Evolutionary conservation across 108 stramenopile species (phyloP), one percentile per base, ranked within the genome.

Genomic region (Chaetoceros tenuissimus): DNA sequence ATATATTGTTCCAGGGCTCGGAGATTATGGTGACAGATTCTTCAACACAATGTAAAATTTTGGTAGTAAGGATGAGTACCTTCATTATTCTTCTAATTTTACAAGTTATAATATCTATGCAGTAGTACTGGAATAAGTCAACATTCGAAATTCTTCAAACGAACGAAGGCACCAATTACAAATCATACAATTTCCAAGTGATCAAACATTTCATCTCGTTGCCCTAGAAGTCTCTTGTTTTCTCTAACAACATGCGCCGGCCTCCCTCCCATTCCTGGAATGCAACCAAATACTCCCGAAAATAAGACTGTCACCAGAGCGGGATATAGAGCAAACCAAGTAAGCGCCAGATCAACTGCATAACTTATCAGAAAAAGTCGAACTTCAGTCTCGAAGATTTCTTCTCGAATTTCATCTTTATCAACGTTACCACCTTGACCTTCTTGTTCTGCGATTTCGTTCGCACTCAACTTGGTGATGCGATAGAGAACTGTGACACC

Each of bases 21-120:
- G 99, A 2, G 97, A 97, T 75, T 99, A 87, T 68, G 98, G 98
- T 0, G 98, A 99, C 62, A 74, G 98, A 48, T 97, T 81, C 61
- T 95, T 82, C 71, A 91, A 94, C 50, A 89, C 96, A 16, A 66
- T 58, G 31, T 72, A 66, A 63, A 25, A 16, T 46, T 5, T 54
- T 54, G 18, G 8, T 57, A 22, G 48, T 46, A 45, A 40, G n/a
- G n/a, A n/a, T n/a, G n/a, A n/a, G n/a, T n/a, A n/a, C n/a, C n/a
- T n/a, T n/a, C n/a, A n/a, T n/a, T n/a, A n/a, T n/a, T n/a, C n/a
- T n/a, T n/a, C n/a, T n/a, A n/a, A n/a, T n/a, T n/a, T n/a, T n/a
- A n/a, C n/a, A n/a, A n/a, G n/a, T n/a, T n/a, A n/a, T n/a, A n/a
- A n/a, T n/a, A n/a, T n/a, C n/a, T n/a, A n/a, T n/a, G n/a, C n/a